Conservation (phyloP, 164 flowering plant genomes). For the Cinnamomum micranthum region DNA sequence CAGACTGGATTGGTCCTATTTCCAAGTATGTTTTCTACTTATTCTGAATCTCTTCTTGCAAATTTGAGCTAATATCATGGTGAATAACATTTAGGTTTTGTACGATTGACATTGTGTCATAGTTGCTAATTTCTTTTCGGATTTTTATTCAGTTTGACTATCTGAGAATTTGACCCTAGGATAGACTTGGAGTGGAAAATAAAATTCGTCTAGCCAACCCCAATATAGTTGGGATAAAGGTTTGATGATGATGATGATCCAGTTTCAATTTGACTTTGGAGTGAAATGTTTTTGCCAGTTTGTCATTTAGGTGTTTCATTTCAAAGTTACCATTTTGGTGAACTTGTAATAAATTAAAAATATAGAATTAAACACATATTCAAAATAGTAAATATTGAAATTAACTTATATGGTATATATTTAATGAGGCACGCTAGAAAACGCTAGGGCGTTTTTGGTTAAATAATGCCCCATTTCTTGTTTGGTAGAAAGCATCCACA, state of each 20-base stretch:
- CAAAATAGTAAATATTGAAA: no score
- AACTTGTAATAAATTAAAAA: no score
- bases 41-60: not conserved
- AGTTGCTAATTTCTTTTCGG: not conserved
- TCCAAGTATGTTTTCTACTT: slow-evolving; percentile 36
- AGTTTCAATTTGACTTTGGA: not conserved
- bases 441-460: no score
- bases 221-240: not conserved
- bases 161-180: not conserved
- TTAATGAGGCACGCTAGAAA: no score
- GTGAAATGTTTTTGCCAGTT: no score
- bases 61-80: not conserved
- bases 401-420: no score
- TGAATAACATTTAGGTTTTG: not conserved
- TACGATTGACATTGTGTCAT: not conserved
- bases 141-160: not conserved
- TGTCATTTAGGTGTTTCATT: no score
- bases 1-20: slow-evolving; percentile 71
- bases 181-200: not conserved
- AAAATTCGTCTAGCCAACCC: not conserved
- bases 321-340: no score
- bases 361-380: no score
- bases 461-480: no score
- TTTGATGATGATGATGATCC: not conserved
- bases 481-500: no score